phyloP scores from a whole-genome alignment of 768 basidiomycete species.

The Boletus rufocinnamomeus region DNA sequence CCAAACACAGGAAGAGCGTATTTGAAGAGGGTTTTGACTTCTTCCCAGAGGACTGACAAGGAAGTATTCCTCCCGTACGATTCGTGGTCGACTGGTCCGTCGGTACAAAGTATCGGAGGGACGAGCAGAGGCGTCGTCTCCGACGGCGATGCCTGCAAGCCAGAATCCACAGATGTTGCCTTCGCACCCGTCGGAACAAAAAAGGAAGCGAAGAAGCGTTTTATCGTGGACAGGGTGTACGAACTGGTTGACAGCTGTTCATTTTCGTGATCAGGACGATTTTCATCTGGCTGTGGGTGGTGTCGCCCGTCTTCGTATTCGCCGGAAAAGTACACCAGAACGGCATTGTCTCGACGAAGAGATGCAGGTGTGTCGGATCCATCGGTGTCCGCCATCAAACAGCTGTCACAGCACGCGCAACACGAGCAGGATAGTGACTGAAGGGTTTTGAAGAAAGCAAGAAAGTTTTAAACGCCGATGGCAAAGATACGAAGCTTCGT shows the following conservation, averaged over 20 bases:
- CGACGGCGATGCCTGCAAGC: constrained; percentile 13
- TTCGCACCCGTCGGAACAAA: background rate
- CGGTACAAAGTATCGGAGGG: constrained; percentile 53
- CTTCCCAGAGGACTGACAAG: constrained; percentile 4
- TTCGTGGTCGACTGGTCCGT: constrained; percentile 36
- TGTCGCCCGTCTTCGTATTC: constrained; percentile 21
- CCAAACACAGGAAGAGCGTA: constrained; percentile 76
- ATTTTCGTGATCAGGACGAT: constrained; percentile 1
- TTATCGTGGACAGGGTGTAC: constrained; percentile 3
- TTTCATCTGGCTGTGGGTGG: constrained; percentile 8
- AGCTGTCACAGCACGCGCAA: background rate
- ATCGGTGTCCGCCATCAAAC: background rate
- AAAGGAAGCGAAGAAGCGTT: constrained; percentile 4
- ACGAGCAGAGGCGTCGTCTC: constrained; percentile 63
- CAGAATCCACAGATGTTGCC: constrained; percentile 1
- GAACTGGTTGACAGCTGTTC: background rate
- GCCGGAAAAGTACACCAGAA: constrained; percentile 49
- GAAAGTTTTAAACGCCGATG: background rate
- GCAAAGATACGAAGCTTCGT: background rate
- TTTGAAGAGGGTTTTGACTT: constrained; percentile 48
- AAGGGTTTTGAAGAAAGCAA: background rate
- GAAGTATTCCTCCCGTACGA: constrained; percentile 25
- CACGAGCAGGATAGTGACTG: background rate
- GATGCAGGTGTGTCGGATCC: constrained; percentile 35
- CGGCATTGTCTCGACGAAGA: constrained; percentile 61